Base-by-base conservation (phyloP, 2,329 filamentous ascomycete genomes). In the Colletotrichum theobromicola region DNA sequence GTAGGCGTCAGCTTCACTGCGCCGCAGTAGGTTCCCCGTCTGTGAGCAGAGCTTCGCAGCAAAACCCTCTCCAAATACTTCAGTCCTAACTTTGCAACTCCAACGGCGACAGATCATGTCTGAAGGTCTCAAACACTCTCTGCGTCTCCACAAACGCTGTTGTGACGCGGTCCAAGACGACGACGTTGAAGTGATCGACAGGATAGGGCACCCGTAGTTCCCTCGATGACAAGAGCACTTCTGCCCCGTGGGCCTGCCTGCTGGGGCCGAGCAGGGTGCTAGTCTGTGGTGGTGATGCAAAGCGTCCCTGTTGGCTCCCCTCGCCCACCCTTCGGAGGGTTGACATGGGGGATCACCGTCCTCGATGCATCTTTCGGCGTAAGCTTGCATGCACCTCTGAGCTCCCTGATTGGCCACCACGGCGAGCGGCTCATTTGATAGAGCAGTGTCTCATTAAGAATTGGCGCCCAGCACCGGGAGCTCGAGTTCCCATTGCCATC, bases 301-400 rank as follows among this genome's bases (percentile, higher is more conserved):
- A 74, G 70, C 60, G 72, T 46, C 32, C 53, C 26, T 72, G 26
- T 16, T n/a, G 72, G 55, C 68, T 57, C 26, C 53, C 28, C 46
- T 57, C 24, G 30, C 62, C n/a, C 53, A 60, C 46, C 60, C 61
- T 71, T 24, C 61, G 46, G 55, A 69, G 61, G 62, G 37, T 67
- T 63, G 53, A 57, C 69, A 50, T 72, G 35, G 67, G 61, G 67
- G 67, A 67, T 75, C 67, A 58, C 72, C 67, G 62, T 67, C 67
- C 37, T 65, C 57, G 57, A 76, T 57, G 75, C 75, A 75, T 60
- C 46, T 62, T 69, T 76, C 73, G 67, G 73, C n/a, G 62, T 34
- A 64, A 57, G 32, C 16, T 46, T 63, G 42, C 55, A 58, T 72
- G n/a, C 18, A 30, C 16, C 32, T n/a, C 28, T 6, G 16, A 64